Evolutionary conservation across 2,329 filamentous ascomycete species (phyloP), one percentile per base, ranked within the genome.

Genomic region (Penicillium oxalicum): DNA sequence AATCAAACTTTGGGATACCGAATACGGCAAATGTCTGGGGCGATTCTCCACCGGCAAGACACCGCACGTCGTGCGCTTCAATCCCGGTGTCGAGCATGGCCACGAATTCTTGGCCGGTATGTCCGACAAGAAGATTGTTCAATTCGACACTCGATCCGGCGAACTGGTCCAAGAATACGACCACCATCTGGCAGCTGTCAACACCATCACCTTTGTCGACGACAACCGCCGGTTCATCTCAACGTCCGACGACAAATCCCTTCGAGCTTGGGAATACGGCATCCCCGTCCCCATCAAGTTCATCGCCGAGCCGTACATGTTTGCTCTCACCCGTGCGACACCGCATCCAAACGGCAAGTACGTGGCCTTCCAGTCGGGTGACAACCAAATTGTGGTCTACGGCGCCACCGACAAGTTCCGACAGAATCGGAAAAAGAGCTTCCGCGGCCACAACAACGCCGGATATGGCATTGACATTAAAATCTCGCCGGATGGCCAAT

Each of bases 281-380:
- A 97, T 98, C 59, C 93, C 93, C 1, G 93, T 98, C 0, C 93
- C 93, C 0, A 97, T 98, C 77, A 97, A 96, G 68, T 94, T 94
- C 74, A 94, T 95, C 63, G 91, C 91, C 26, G 93, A 98, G 68
- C 90, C 91, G 2, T 89, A 96, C 75, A 96, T 98, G 90, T 98
- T 93, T 70, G 86, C 90, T 6, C 88, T 98, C 78, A 94, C 91
- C 4, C 87, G 90, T 11, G 84, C 90, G 2, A 80, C 88, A 0
- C 75, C 83, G 4, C 93, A 98, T 64, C 93, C 93, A 0, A 88
- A 82, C 53, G 88, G 91, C 58, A 96, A 96, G 71, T 95, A 94
- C 67, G 88, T 96, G 18, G 88, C 91, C 2, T 94, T 94, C 73
- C 93, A 97, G 70, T 88, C 82, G 50, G 87, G 85, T 29, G 93